Percentiles rank a stretch among this genome's conserved stretches.
These are phyloP conservation scores for Arxiozyma bovina DNA, from an alignment of 1,139 yeast genomes.

Conservation along the genomic window DNA sequence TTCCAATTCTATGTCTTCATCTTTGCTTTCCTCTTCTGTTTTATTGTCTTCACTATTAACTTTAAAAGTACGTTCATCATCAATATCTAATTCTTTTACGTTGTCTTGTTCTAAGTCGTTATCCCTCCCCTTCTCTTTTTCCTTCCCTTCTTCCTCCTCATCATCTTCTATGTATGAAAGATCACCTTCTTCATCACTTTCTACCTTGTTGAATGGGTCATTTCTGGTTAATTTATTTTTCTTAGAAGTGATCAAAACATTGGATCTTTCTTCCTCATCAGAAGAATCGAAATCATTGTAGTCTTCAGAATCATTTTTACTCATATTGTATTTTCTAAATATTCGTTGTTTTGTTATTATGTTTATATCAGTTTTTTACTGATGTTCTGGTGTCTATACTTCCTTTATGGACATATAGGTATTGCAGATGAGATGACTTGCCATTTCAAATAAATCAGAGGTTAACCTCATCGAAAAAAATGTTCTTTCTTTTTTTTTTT, in stretches of 20 bases:
- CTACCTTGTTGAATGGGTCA: conserved; percentile 5
- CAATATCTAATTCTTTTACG: conserved; percentile 2
- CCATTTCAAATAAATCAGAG: too few relatives aligned
- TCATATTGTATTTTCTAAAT: background rate
- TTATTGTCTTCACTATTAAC: conserved; percentile 1
- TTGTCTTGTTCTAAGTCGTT: conserved; percentile 7
- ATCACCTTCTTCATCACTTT: conserved; percentile 10
- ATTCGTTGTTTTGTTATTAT: background rate
- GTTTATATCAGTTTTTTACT: background rate
- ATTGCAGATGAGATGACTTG: background rate
- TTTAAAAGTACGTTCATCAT: conserved; percentile 11
- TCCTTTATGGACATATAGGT: background rate
- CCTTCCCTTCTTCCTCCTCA: background rate
- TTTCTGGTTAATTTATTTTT: conserved; percentile 10
- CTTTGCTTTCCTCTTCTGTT: background rate
- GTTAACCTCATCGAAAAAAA: background rate
- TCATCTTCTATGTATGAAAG: conserved; percentile 10
- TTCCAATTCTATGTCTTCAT: background rate
- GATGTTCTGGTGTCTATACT: background rate
- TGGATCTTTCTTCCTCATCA: conserved; percentile 16
- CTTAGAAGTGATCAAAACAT: conserved; percentile 19
- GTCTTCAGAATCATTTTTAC: conserved; percentile 1
- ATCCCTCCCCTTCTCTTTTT: conserved; percentile 8
- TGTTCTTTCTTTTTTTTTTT: too few relatives aligned
- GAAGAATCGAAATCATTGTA: conserved; percentile 22